Percentiles rank a stretch among this genome's conserved stretches.
Conservation (phyloP, 257 asterid species). For the Solanum infundibuliforme region DNA sequence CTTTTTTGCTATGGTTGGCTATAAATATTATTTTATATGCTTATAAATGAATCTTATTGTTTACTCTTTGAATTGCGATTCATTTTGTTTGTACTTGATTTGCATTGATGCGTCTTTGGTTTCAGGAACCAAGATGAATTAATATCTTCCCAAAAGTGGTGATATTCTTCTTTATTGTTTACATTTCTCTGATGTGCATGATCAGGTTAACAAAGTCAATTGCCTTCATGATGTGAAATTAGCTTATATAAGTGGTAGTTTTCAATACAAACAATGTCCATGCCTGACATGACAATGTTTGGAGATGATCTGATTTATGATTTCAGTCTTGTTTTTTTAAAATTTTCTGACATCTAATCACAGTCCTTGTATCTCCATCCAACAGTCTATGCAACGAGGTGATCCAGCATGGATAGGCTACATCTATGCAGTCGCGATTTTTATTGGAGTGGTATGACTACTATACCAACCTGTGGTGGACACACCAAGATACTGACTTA, state of each 20-base stretch:
- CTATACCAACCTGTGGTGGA: neutral
- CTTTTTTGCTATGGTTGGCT: neutral
- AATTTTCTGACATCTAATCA: slow-evolving; percentile 5
- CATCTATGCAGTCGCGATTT: slow-evolving; percentile 74
- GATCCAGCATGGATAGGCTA: slow-evolving; percentile 99
- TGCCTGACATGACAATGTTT: neutral
- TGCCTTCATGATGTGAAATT: neutral
- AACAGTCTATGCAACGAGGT: slow-evolving; percentile 94
- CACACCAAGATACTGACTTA: neutral
- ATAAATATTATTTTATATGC: neutral
- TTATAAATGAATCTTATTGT: neutral
- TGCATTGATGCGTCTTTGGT: neutral
- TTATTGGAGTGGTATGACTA: slow-evolving; percentile 88
- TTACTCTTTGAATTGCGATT: neutral
- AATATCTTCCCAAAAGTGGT: neutral
- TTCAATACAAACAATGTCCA: neutral
- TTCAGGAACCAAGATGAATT: neutral
- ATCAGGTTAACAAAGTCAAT: neutral
- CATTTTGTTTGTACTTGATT: neutral
- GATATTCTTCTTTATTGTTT: neutral
- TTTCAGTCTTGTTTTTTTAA: neutral
- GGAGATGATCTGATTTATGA: neutral
- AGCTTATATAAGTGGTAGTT: neutral
- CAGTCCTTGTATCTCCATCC: neutral
- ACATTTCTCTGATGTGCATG: neutral